phyloP scores from a whole-genome alignment of 768 basidiomycete genomes.

The Leccinum aurantiacum region DNA sequence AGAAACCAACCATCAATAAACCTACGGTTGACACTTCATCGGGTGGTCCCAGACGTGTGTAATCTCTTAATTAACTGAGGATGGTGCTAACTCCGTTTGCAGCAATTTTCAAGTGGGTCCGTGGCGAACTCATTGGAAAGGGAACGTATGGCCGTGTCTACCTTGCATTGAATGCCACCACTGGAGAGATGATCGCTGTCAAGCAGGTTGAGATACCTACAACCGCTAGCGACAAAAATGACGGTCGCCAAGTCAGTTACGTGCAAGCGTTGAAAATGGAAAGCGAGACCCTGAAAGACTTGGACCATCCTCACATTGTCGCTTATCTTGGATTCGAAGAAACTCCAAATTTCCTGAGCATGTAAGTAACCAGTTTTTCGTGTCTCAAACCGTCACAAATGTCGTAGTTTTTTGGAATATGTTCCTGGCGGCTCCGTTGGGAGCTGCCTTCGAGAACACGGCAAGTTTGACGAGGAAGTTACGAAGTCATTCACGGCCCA shows the following conservation, averaged over 20 bases:
- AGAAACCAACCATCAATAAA: slow-evolving; percentile 43
- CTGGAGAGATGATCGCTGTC: slow-evolving; percentile 98
- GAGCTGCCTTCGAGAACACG: slow-evolving; percentile 85
- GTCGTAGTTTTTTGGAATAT: slow-evolving; percentile 90
- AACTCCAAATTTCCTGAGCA: slow-evolving; percentile 84
- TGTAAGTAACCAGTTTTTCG: slow-evolving; percentile 53
- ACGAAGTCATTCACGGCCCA: slow-evolving; percentile 91
- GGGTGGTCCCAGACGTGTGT: slow-evolving; percentile 67
- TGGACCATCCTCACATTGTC: slow-evolving; percentile 97
- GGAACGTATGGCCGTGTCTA: slow-evolving; percentile 98
- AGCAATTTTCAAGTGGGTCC: slow-evolving; percentile 98
- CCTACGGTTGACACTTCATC: slow-evolving; percentile 60
- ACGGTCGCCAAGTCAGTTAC: slow-evolving; percentile 77
- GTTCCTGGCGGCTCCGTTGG: slow-evolving; percentile 97
- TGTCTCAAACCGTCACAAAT: slow-evolving; percentile 3
- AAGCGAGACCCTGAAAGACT: slow-evolving; percentile 93
- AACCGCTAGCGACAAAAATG: slow-evolving; percentile 88
- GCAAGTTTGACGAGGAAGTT: slow-evolving; percentile 89
- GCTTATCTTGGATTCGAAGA: slow-evolving; percentile 96
- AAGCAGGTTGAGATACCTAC: slow-evolving; percentile 97
- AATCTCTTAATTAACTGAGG: slow-evolving; percentile 6
- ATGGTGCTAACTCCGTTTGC: slow-evolving; percentile 23
- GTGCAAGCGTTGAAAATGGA: slow-evolving; percentile 93
- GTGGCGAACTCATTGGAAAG: slow-evolving; percentile 95
- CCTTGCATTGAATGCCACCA: slow-evolving; percentile 91